Evolutionary conservation across 2,329 filamentous ascomycete species (phyloP).

Genomic region (Thelonectria olida): DNA sequence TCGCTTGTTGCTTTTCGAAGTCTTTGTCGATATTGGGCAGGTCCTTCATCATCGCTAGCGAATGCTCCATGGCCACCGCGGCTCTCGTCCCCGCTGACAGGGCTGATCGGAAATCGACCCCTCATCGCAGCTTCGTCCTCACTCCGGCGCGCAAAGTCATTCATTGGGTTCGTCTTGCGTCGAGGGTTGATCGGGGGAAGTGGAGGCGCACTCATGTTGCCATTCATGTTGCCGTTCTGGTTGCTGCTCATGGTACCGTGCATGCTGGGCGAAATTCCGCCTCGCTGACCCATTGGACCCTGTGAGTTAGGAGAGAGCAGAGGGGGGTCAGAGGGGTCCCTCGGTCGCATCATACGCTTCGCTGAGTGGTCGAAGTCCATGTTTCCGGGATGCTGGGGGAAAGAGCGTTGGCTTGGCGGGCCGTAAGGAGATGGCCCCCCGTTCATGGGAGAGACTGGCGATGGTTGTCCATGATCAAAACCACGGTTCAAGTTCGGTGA

Average conservation of each 20-base stretch:
- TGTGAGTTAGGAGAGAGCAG: constrained; percentile 58
- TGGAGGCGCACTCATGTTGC: constrained; percentile 53
- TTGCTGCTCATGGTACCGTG: too few species aligned
- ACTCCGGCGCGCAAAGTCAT: constrained; percentile 46
- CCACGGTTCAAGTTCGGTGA: constrained; percentile 34
- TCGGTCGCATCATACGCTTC: constrained; percentile 54
- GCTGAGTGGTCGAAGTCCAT: constrained; percentile 18
- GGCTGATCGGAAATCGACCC: constrained; percentile 35
- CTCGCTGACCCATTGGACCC: constrained; percentile 53
- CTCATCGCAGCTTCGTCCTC: constrained; percentile 44
- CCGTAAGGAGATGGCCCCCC: constrained; percentile 29
- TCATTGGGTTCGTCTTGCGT: constrained; percentile 56
- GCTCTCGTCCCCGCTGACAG: constrained; percentile 31
- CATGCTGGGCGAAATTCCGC: too few species aligned
- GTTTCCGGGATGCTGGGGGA: constrained; percentile 19
- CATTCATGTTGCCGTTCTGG: constrained; percentile 51
- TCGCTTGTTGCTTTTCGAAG: constrained; percentile 57
- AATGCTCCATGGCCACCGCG: constrained; percentile 39
- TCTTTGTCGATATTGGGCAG: constrained; percentile 48
- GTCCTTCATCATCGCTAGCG: constrained; percentile 48
- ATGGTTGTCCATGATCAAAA: constrained; percentile 52
- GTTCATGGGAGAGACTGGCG: constrained; percentile 52
- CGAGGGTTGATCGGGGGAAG: constrained; percentile 69
- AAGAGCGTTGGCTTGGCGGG: constrained; percentile 24
- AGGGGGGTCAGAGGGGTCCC: constrained; percentile 61